phyloP scores from a whole-genome alignment of 2,329 filamentous ascomycete genomes.

The Pseudogymnoascus destructans region DNA sequence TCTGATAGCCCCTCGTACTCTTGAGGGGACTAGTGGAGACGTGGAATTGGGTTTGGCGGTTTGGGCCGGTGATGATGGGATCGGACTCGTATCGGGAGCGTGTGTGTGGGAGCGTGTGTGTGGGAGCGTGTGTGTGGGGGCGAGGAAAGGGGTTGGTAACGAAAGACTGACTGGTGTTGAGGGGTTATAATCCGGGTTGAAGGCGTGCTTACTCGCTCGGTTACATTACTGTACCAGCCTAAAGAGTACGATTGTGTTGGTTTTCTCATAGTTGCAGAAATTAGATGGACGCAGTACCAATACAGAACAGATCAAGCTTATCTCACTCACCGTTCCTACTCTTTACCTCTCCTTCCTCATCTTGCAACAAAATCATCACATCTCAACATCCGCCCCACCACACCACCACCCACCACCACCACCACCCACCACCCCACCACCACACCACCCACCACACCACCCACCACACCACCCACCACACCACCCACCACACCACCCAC shows the following conservation, averaged over 20 bases:
- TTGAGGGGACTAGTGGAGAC: neutral
- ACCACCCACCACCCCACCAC: neutral
- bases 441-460: neutral
- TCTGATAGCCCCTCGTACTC: neutral
- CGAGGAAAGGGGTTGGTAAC: neutral
- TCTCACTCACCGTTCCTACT: neutral
- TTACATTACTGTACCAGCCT: neutral
- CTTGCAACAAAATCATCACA: neutral
- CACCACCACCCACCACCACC: neutral
- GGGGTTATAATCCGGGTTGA: neutral
- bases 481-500: neutral
- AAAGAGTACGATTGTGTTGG: constrained; percentile 1
- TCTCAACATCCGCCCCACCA: neutral
- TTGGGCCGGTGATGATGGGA: constrained; percentile 5
- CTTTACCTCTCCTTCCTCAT: neutral
- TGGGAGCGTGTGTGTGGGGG: neutral
- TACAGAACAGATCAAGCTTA: constrained; percentile 1
- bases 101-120: too few relatives aligned
- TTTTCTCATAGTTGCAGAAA: neutral
- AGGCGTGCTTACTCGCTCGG: neutral
- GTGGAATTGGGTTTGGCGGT: neutral
- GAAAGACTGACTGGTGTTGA: neutral
- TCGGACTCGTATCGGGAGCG: neutral
- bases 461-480: neutral
- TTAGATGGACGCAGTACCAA: neutral